Percentiles rank a stretch among this genome's conserved stretches.
Conservation (phyloP, 2,329 filamentous ascomycete species). For the Cryphonectria naterciae region DNA sequence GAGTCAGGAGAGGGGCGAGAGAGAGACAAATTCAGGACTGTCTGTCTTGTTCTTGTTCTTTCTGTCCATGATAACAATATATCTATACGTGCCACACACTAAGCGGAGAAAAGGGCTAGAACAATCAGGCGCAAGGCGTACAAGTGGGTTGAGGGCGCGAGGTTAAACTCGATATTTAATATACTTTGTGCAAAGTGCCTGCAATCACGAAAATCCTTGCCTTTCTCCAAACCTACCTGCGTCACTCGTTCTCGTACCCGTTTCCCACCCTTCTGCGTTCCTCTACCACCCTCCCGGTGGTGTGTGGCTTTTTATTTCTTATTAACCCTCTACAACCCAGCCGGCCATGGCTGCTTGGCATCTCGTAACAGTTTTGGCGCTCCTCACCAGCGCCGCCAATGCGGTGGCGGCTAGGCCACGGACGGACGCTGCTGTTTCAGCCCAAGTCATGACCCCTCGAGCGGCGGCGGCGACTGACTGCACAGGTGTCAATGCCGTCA, state of each 20-base stretch:
- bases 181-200: not conserved
- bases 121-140: not conserved
- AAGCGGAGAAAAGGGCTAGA: not conserved
- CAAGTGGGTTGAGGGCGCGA: not conserved
- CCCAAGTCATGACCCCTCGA: not conserved
- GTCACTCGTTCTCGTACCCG: not conserved
- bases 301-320: not conserved
- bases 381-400: slow-evolving; percentile 4
- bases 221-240: not conserved
- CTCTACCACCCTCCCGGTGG: not conserved
- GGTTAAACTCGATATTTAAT: slow-evolving; percentile 8
- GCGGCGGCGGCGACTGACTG: slow-evolving; percentile 20
- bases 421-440: not conserved
- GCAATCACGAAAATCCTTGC: slow-evolving; percentile 10
- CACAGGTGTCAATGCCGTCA: slow-evolving; percentile 26
- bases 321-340: not conserved
- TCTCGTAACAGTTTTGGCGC: slow-evolving; percentile 20
- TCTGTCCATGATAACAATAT: too few species aligned
- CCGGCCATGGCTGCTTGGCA: slow-evolving; percentile 6
- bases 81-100: not conserved
- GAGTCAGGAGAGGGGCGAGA: not conserved
- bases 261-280: not conserved
- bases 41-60: too few species aligned
- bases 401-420: slow-evolving; percentile 6
- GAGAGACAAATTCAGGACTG: too few species aligned